Evolutionary conservation across 805 yeast genomes (phyloP), one percentile per base, ranked within the genome.

Genomic region (Metschnikowia henanensis): DNA sequence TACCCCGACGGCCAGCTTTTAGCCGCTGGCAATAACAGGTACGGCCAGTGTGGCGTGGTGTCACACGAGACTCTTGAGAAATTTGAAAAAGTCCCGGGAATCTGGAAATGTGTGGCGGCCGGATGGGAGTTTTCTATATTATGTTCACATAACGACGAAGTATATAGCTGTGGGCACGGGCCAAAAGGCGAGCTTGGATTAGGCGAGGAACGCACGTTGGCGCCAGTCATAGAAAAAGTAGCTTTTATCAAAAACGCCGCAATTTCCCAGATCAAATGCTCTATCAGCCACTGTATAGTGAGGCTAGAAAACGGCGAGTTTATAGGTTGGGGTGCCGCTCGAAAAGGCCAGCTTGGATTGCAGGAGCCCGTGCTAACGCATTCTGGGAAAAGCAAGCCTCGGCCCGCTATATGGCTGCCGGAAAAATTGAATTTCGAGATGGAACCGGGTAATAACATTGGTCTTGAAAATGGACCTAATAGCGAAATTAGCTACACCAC

Each of bases 121-220:
- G 96, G 97, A 0, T 92, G 95, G 95, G 92, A 83, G 47, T 87
- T 70, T 54, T 72, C 85, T 0, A 62, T 85, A 0, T 61, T 85
- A 3, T 72, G 83, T 0, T 66, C 72, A 33, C 42, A 31, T 0
- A 38, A 59, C 0, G 66, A 73, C 40, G 62, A 62, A 5, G 55
- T 89, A 0, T 80, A 62, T 55, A 64, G 72, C 0, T 66, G 80
- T 49, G 97, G 97, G 0, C 28, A 47, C 5, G 96, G 96, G 0
- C 60, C 65, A 0, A 79, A 79, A 45, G 96, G 96, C 0, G 96
- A 88, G 57, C 65, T 89, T 26, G 96, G 95, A 0, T 49, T 64
- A 6, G 75, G 74, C 1, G 43, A 43, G 16, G 42, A 33, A 12
- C 41, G 36, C 18, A 18, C 46, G 2, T 42, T 41, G 12, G 23